Base-by-base conservation (phyloP, 2,329 filamentous ascomycete genomes). In the Didymella glomerata region DNA sequence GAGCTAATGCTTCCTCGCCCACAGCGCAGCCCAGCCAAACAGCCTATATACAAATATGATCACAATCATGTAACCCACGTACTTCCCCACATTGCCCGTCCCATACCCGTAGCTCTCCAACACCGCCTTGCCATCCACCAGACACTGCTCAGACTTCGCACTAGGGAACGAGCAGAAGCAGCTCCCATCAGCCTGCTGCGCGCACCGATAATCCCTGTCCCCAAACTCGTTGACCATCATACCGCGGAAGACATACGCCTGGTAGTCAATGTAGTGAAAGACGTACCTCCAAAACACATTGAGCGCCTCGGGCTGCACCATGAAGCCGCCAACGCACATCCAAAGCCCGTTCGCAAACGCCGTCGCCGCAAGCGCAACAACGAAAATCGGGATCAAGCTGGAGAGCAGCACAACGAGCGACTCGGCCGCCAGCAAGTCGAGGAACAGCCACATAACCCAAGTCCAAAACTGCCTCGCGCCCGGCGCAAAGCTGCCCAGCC, bases 171-270 rank as follows among this genome's bases (percentile, higher is more conserved):
- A 89, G 79, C 92, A 96, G 40, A 83, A 82, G 67, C 87, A 92
- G 0, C 76, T 77, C 0, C 71, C 61, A 18, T 52, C 63, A 11
- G 32, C 50, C 47, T 47, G 1, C 32, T 24, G 46, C 62, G 82
- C 77, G 71, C 91, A 94, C 3, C 77, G 74, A 74, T 91, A 96
- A 3, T 80, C 83, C 14, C 90, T 81, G 18, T 84, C 65, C 1
- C 80, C 80, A 74, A 96, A 95, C 78, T 96, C 91, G 70, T 95
- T 96, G 52, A 94, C 88, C 91, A 96, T 95, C 92, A 96, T 95
- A 14, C 91, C 92, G 72, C 94, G 87, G 73, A 96, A 96, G 3
- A 96, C 92, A 68, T 93, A 96, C 41, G 83, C 81, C 78, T 94
- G 91, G 71, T 96, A 96, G 74, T 96, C 90, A 71, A 93, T 93